A percentile compares a stretch with the other conserved stretches of the same genome.
phyloP scores from a whole-genome alignment of 176 grass and related monocot genomes.

The Echinochloa phyllopogon region DNA sequence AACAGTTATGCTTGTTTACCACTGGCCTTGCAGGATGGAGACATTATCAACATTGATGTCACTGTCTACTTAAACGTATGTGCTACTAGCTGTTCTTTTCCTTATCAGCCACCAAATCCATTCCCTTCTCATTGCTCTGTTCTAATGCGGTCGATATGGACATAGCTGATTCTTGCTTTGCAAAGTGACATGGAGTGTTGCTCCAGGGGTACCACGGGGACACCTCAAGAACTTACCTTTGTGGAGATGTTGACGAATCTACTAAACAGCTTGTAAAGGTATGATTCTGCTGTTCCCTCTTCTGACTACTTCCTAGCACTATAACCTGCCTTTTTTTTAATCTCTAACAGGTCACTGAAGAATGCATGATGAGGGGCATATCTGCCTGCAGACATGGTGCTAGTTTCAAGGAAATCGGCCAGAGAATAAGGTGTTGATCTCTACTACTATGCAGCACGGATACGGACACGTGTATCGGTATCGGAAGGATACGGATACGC shows the following conservation, averaged over 20 bases:
- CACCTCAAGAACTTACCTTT: conserved; percentile 90
- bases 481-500: no score
- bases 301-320: neutral
- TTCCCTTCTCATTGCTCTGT: neutral
- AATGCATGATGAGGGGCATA: conserved; percentile 86
- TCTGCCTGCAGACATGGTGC: conserved; percentile 81
- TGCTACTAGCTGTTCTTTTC: conserved; percentile 19
- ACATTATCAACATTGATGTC: conserved; percentile 95
- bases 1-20: conserved; percentile 7
- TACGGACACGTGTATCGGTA: no score
- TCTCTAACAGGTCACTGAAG: conserved; percentile 74
- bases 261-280: conserved; percentile 78
- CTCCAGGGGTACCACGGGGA: conserved; percentile 91
- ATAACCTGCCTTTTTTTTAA: neutral
- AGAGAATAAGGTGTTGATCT: conserved; percentile 72
- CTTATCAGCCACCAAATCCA: neutral
- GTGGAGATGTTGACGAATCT: conserved; percentile 80
- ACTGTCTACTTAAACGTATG: conserved; percentile 91
- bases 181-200: conserved; percentile 37
- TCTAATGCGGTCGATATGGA: neutral
- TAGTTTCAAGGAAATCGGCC: conserved; percentile 74
- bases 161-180: neutral
- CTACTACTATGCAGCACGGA: no score
- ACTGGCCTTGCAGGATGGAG: conserved; percentile 69
- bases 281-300: neutral